Evolutionary conservation across 768 basidiomycete species (phyloP).

Genomic region (Lentinula sp.): DNA sequence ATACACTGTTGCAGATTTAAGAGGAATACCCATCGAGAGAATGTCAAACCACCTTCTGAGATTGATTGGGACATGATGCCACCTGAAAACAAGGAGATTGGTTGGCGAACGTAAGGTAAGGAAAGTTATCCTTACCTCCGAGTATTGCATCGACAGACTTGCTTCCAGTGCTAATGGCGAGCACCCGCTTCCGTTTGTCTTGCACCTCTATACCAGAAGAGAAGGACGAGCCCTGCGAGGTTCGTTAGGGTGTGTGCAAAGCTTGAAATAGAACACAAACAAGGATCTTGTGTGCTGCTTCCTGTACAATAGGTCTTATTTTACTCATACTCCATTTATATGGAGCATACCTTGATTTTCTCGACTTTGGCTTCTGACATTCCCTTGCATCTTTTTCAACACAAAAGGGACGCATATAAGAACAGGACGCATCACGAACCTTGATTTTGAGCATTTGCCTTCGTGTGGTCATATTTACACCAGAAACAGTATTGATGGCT

Average conservation of each 20-base stretch:
- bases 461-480: conserved; percentile 88
- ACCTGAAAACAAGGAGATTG: conserved; percentile 35
- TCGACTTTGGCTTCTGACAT: conserved; percentile 97
- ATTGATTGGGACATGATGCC: conserved; percentile 92
- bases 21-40: not conserved
- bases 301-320: conserved; percentile 35
- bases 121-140: conserved; percentile 49
- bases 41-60: conserved; percentile 59
- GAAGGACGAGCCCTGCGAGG: conserved; percentile 77
- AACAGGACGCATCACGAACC: conserved; percentile 29
- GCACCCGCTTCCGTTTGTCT: conserved; percentile 74
- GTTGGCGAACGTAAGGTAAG: not conserved
- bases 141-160: conserved; percentile 86
- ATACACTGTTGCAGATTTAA: conserved; percentile 51
- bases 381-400: conserved; percentile 44
- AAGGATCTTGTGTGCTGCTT: conserved; percentile 84
- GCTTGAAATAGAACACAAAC: conserved; percentile 30
- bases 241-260: not conserved
- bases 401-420: conserved; percentile 14
- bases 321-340: not conserved
- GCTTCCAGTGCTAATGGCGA: conserved; percentile 87
- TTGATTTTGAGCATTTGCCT: conserved; percentile 92
- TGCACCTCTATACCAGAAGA: conserved; percentile 89
- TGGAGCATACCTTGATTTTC: conserved; percentile 72
- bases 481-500: conserved; percentile 79